These are phyloP conservation scores for Rhododendron molle DNA, from an alignment of 148 eudicot species.

Conservation along the genomic window DNA sequence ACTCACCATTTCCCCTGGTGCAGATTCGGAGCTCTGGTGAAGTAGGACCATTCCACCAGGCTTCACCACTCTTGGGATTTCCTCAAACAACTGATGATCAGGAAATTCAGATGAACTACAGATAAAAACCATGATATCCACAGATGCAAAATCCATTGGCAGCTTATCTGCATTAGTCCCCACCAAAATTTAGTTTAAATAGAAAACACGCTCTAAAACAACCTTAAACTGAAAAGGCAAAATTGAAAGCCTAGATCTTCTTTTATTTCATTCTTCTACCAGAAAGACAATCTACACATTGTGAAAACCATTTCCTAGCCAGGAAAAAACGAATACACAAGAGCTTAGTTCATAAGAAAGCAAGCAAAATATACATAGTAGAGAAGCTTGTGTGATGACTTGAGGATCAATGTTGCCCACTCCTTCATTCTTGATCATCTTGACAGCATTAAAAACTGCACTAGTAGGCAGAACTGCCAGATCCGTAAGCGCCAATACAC, in stretches of 20 bases:
- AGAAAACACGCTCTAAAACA: not conserved
- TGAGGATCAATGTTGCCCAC: constrained; percentile 27
- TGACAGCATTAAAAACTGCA: constrained; percentile 35
- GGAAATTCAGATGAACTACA: constrained; percentile 59
- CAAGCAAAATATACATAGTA: constrained; percentile 25
- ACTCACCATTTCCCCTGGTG: constrained; percentile 27
- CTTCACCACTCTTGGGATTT: constrained; percentile 60
- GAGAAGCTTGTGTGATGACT: constrained; percentile 36
- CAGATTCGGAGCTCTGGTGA: constrained; percentile 29
- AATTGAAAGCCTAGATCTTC: not conserved
- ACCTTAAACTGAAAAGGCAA: not conserved
- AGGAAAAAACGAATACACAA: not conserved
- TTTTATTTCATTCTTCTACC: not conserved
- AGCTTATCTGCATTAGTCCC: constrained; percentile 35
- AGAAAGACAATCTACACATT: not conserved
- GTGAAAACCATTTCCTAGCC: not conserved
- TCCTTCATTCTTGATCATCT: constrained; percentile 26
- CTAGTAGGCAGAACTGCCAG: constrained; percentile 26
- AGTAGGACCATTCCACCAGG: constrained; percentile 72
- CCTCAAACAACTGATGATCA: constrained; percentile 40
- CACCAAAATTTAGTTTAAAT: not conserved
- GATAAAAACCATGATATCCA: constrained; percentile 47
- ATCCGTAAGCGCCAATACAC: constrained; percentile 36
- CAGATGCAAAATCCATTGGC: constrained; percentile 54
- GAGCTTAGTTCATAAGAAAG: not conserved